These are phyloP conservation scores for Paecilomyces formosus DNA, from an alignment of 2,329 filamentous ascomycete species.

Conservation along the genomic window DNA sequence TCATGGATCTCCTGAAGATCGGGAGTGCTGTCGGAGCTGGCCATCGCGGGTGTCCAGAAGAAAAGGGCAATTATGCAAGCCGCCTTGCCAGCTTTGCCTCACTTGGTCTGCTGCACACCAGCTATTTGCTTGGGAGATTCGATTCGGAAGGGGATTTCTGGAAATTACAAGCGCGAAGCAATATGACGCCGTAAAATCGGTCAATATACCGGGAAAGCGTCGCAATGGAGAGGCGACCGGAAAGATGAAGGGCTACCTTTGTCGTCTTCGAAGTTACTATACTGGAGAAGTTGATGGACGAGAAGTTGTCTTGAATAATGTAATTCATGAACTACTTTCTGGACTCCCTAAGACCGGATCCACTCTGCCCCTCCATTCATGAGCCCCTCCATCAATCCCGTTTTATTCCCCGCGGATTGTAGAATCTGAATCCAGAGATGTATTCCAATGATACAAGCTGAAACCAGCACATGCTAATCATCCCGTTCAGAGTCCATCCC, in stretches of 20 bases:
- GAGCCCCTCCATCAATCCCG: background rate
- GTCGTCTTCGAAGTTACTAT: background rate
- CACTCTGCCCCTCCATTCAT: background rate
- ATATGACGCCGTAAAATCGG: background rate
- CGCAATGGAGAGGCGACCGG: background rate
- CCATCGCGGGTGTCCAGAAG: background rate
- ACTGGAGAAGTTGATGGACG: background rate
- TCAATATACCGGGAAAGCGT: background rate
- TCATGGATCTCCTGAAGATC: slow-evolving; percentile 36
- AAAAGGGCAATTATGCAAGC: background rate
- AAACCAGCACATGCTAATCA: background rate
- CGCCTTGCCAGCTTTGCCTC: background rate
- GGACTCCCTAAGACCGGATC: background rate
- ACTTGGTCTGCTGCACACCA: background rate
- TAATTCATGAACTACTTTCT: background rate
- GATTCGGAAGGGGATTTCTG: background rate
- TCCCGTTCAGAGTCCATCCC: background rate
- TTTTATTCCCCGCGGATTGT: no score
- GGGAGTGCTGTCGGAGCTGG: slow-evolving; percentile 5
- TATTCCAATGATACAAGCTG: no score
- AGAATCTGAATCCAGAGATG: no score
- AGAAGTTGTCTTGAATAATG: background rate
- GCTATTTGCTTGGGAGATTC: background rate
- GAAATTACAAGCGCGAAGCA: background rate
- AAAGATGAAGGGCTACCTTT: background rate